phyloP scores from a whole-genome alignment of 257 asterid genomes.

The Przewalskia tangutica region DNA sequence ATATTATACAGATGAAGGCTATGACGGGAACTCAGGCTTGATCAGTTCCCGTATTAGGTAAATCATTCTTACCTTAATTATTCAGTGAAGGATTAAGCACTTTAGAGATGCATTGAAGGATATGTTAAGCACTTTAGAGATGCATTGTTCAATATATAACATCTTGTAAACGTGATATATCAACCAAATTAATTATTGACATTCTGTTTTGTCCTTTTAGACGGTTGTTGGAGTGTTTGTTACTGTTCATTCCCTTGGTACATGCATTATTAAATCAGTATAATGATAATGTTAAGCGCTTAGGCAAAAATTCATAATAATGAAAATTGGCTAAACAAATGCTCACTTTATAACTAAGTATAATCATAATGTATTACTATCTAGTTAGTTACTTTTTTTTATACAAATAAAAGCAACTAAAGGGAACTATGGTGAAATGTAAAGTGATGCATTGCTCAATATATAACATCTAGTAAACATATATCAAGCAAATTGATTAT shows the following conservation, averaged over 20 bases:
- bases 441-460: background rate
- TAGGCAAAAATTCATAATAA: too few relatives aligned
- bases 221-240: background rate
- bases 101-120: background rate
- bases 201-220: background rate
- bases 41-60: background rate
- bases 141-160: background rate
- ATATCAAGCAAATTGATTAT: background rate
- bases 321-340: too few relatives aligned
- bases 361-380: too few relatives aligned
- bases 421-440: background rate
- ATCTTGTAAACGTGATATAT: background rate
- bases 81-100: background rate
- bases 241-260: background rate
- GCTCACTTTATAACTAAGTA: too few relatives aligned
- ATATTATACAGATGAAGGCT: slow-evolving; percentile 83
- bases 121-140: background rate
- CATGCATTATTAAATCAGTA: background rate
- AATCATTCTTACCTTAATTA: background rate
- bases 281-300: too few relatives aligned
- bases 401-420: background rate
- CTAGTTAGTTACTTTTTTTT: too few relatives aligned
- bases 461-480: background rate
- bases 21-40: slow-evolving; percentile 83
- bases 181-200: background rate